Base-by-base conservation (phyloP, 2,329 filamentous ascomycete genomes). In the Penicillium sp. region DNA sequence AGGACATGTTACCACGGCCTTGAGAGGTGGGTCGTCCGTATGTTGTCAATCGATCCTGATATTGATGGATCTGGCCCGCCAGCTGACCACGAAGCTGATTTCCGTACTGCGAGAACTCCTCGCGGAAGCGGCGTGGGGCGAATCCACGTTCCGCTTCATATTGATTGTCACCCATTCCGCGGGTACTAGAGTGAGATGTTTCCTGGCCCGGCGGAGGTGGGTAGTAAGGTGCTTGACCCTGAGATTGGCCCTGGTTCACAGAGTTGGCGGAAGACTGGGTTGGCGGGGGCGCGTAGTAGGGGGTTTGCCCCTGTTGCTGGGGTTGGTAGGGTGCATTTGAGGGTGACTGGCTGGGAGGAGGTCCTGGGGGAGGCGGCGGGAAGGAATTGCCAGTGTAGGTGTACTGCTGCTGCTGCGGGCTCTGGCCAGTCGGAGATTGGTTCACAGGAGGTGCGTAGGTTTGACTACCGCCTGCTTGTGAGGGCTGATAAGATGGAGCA, bases 41-140 rank as follows among this genome's bases (percentile, higher is more conserved):
- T 11, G 58, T 49, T 24, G 58, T 66, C 39, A 70, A 62, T 6
- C 65, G 64, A 56, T 75, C 73, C 50, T 75, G 73, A 51, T 76
- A 74, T 24, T 74, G 73, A 50, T 76, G 74, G 10, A 76, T 70
- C 51, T 75, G 74, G 14, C 70, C 70, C 0, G 71, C 72, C 13
- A 76, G 55, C 48, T 73, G 69, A 18, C 68, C 67, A 38, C 74
- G 71, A 31, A 76, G 64, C 11, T 62, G 60, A 48, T 69, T 70
- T 14, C 71, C 66, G 47, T 74, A 71, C 14, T 67, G 63, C 9
- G 64, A 66, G 41, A 76, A 50, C 30, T 76, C 70, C 13, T 70
- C 64, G 18, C 65, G 66, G 49, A 76, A 63, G 7, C 71, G 66
- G 51, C 66, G 63, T 20, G 72, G 63, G 5, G 61, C 63, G 40